A percentile compares a stretch with the other conserved stretches of the same genome.
These are phyloP conservation scores for Candida cerambycidarum DNA, from an alignment of 805 yeast genomes.

Conservation along the genomic window DNA sequence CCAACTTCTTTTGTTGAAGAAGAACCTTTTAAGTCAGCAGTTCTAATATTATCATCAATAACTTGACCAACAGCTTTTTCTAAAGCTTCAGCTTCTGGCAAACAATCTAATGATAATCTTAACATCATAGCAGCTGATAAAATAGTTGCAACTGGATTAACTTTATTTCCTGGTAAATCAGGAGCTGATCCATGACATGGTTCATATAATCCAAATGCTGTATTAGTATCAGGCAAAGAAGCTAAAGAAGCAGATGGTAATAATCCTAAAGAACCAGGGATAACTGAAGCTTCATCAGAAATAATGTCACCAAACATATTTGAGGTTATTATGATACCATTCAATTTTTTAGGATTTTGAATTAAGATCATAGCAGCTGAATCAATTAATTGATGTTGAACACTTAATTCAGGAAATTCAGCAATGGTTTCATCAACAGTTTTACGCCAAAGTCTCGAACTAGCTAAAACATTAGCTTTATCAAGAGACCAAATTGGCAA, in stretches of 20 bases:
- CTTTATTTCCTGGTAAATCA: slow-evolving; percentile 82
- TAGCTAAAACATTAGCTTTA: slow-evolving; percentile 96
- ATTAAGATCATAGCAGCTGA: slow-evolving; percentile 98
- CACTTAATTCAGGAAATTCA: slow-evolving; percentile 86
- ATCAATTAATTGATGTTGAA: slow-evolving; percentile 95
- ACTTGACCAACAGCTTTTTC: slow-evolving; percentile 47
- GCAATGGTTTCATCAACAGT: slow-evolving; percentile 83
- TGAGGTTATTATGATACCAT: slow-evolving; percentile 89
- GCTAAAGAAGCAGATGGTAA: slow-evolving; percentile 96
- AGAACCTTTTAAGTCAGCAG: slow-evolving; percentile 89
- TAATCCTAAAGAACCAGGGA: slow-evolving; percentile 95
- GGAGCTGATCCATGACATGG: slow-evolving; percentile 99
- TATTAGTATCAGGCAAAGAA: slow-evolving; percentile 92
- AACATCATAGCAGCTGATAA: slow-evolving; percentile 98
- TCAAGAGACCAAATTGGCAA: slow-evolving; percentile 94
- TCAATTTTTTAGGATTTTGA: slow-evolving; percentile 85
- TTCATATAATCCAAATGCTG: slow-evolving; percentile 94
- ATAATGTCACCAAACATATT: slow-evolving; percentile 99
- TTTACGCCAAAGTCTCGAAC: slow-evolving; percentile 94
- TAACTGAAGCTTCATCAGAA: slow-evolving; percentile 96
- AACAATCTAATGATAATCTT: slow-evolving; percentile 79
- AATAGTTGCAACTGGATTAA: slow-evolving; percentile 93
- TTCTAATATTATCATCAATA: slow-evolving; percentile 79
- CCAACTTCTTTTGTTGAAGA: slow-evolving; percentile 88
- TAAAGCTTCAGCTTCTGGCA: slow-evolving; percentile 62